These are phyloP conservation scores for Stenocarpella maydis DNA, from an alignment of 2,329 filamentous ascomycete genomes.

Conservation along the genomic window DNA sequence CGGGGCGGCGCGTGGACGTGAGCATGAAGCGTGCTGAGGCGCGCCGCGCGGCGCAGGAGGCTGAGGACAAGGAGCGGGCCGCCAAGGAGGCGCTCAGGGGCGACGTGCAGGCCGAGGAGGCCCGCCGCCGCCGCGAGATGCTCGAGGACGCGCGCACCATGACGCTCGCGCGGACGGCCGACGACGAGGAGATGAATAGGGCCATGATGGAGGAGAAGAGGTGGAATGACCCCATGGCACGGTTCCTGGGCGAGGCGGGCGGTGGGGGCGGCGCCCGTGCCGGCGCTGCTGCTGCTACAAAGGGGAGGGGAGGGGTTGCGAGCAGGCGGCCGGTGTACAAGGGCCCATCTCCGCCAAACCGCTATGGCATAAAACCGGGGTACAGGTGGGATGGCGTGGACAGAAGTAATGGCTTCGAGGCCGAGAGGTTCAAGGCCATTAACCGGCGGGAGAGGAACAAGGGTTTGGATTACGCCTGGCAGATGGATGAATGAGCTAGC, in stretches of 20 bases:
- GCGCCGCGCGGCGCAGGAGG: conserved; percentile 69
- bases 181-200: conserved; percentile 86
- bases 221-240: conserved; percentile 95
- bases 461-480: conserved; percentile 89
- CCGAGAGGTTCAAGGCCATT: conserved; percentile 87
- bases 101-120: conserved; percentile 80
- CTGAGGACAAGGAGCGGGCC: conserved; percentile 74
- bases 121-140: conserved; percentile 69
- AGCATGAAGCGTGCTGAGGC: conserved; percentile 90
- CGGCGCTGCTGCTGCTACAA: conserved; percentile 34
- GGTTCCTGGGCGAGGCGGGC: conserved; percentile 67
- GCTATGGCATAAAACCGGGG: conserved; percentile 91
- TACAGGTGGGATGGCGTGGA: conserved; percentile 98
- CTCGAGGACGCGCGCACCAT: conserved; percentile 85
- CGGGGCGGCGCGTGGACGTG: conserved; percentile 91
- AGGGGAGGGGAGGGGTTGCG: conserved; percentile 42
- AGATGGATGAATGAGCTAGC: conserved; percentile 82
- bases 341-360: conserved; percentile 85
- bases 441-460: conserved; percentile 80
- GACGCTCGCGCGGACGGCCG: conserved; percentile 79
- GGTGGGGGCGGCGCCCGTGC: conserved; percentile 43
- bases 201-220: conserved; percentile 78
- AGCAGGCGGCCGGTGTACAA: conserved; percentile 73
- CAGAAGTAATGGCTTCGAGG: conserved; percentile 91
- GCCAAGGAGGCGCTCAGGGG: conserved; percentile 76